Percentiles rank a stretch among this genome's conserved stretches.
Evolutionary conservation across 2,329 filamentous ascomycete genomes (phyloP).

Genomic region (Aspergillus vadensis): DNA sequence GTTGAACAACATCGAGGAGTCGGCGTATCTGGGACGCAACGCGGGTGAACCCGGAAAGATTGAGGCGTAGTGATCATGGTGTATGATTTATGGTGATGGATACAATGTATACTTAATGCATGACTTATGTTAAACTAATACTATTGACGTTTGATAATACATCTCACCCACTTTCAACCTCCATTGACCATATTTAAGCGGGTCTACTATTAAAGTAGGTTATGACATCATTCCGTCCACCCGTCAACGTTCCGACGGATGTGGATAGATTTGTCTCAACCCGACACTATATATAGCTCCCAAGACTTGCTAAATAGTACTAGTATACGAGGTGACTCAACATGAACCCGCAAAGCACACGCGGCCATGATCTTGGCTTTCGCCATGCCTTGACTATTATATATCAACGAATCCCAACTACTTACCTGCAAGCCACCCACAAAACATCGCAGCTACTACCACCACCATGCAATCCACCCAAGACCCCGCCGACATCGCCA

Average conservation of each 20-base stretch:
- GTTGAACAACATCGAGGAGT: constrained; percentile 54
- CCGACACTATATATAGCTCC: neutral
- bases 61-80: neutral
- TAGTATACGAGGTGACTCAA: constrained; percentile 1
- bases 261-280: neutral
- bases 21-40: constrained; percentile 21
- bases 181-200: no score
- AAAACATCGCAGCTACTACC: neutral
- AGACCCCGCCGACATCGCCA: constrained; percentile 19
- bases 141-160: no score
- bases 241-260: neutral
- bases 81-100: neutral
- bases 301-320: neutral
- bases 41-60: neutral
- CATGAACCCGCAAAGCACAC: neutral
- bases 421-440: neutral
- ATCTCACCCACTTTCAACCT: no score
- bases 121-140: neutral
- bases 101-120: neutral
- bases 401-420: neutral
- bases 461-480: neutral
- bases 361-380: neutral
- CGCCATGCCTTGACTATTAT: neutral
- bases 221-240: neutral
- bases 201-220: no score